A percentile compares a stretch with the other conserved stretches of the same genome.
Conservation (phyloP, 2,329 filamentous ascomycete species). For the Colletotrichum higginsianum region DNA sequence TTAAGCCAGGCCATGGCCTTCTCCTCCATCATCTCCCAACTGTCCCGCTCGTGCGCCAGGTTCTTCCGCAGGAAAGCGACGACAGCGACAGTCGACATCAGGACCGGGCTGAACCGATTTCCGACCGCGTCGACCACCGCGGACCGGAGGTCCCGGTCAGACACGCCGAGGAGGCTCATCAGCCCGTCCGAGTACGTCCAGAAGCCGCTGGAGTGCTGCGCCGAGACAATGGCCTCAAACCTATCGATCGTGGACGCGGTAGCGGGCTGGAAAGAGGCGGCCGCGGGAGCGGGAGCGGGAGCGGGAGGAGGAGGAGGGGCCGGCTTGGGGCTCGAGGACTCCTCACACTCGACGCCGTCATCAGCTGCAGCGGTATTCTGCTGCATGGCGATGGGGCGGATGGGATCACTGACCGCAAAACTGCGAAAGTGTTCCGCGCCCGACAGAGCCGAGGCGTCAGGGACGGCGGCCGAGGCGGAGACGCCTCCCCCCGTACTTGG, state of each 20-base stretch:
- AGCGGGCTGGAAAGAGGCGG: neutral
- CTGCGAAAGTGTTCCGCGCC: too few relatives aligned
- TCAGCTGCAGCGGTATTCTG: too few relatives aligned
- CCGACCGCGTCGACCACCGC: neutral
- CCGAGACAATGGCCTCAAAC: conserved; percentile 62
- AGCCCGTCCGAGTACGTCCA: conserved; percentile 61
- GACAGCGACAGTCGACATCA: conserved; percentile 55
- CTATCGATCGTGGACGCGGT: conserved; percentile 41
- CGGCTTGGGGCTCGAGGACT: neutral
- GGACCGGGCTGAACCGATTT: neutral
- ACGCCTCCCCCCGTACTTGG: neutral
- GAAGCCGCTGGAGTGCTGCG: conserved; percentile 70
- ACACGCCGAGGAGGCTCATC: conserved; percentile 47
- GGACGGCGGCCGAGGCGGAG: neutral
- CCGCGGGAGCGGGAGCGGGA: neutral
- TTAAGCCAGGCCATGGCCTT: conserved; percentile 70
- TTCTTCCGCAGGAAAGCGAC: conserved; percentile 65
- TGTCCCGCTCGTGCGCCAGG: conserved; percentile 62
- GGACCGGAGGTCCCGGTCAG: conserved; percentile 3
- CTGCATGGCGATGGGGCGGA: too few relatives aligned
- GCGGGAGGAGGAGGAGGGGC: neutral
- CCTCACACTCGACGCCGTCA: neutral
- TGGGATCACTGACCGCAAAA: too few relatives aligned
- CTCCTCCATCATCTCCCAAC: conserved; percentile 75
- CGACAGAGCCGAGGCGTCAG: too few relatives aligned